Evolutionary conservation across 345 rosid genomes (phyloP).

Genomic region (Lepidium aucheri): DNA sequence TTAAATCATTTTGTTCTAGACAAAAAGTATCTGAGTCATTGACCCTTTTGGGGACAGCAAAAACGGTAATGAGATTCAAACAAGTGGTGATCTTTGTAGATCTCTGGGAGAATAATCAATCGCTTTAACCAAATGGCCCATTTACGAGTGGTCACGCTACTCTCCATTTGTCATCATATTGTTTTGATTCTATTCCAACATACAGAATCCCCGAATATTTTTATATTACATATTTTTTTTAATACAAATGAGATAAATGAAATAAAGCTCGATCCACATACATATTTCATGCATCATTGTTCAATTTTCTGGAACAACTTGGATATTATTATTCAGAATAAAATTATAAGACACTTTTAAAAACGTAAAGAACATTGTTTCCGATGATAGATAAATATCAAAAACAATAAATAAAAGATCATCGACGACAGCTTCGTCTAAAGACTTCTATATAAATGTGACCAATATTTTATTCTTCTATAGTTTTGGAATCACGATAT

Average conservation of each 20-base stretch:
- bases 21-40: too few species aligned
- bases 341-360: not conserved
- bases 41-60: not conserved
- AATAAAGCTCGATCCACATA: not conserved
- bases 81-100: constrained; percentile 17
- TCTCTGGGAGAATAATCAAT: constrained; percentile 21
- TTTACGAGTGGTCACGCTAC: constrained; percentile 13
- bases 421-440: not conserved
- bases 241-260: not conserved
- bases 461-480: not conserved
- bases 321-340: not conserved
- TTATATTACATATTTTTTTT: not conserved
- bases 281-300: not conserved
- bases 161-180: constrained; percentile 24
- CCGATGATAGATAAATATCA: not conserved
- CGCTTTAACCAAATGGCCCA: constrained; percentile 13
- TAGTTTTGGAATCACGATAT: not conserved
- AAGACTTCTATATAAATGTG: constrained; percentile 1
- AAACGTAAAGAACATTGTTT: not conserved
- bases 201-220: constrained; percentile 5
- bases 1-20: too few species aligned
- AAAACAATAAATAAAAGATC: not conserved
- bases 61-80: constrained; percentile 2
- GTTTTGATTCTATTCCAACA: constrained; percentile 16
- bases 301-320: not conserved